A percentile compares a stretch with the other conserved stretches of the same genome.
These are phyloP conservation scores for Lentinula aciculospora DNA, from an alignment of 768 basidiomycete species.

Conservation along the genomic window DNA sequence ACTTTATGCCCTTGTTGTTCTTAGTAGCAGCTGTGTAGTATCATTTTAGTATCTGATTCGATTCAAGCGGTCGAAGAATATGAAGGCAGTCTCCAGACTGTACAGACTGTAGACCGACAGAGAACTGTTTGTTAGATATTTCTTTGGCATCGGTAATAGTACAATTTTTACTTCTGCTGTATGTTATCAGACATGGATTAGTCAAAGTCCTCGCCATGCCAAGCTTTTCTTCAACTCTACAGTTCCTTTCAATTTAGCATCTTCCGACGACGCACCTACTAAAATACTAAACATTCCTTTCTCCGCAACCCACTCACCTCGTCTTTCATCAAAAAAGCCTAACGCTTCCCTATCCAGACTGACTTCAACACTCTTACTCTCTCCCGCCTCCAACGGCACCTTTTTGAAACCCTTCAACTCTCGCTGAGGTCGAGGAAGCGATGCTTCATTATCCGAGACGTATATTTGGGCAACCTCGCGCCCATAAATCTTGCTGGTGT, in stretches of 20 bases:
- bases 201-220: conserved; percentile 37
- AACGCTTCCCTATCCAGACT: conserved; percentile 41
- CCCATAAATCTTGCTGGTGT: conserved; percentile 37
- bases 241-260: conserved; percentile 30
- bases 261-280: conserved; percentile 40
- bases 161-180: not conserved
- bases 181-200: too few species aligned
- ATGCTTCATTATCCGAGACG: conserved; percentile 33
- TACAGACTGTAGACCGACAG: too few species aligned
- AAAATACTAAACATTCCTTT: conserved; percentile 38
- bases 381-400: conserved; percentile 37
- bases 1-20: too few species aligned
- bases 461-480: conserved; percentile 46
- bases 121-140: too few species aligned
- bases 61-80: too few species aligned
- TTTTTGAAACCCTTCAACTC: conserved; percentile 47
- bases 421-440: conserved; percentile 37
- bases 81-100: too few species aligned
- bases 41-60: too few species aligned
- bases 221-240: conserved; percentile 28
- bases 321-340: conserved; percentile 41
- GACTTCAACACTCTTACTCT: conserved; percentile 31
- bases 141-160: not conserved
- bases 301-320: conserved; percentile 40
- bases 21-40: too few species aligned